These are phyloP conservation scores for Graphilbum fragrans DNA, from an alignment of 2,329 filamentous ascomycete genomes.

Conservation along the genomic window DNA sequence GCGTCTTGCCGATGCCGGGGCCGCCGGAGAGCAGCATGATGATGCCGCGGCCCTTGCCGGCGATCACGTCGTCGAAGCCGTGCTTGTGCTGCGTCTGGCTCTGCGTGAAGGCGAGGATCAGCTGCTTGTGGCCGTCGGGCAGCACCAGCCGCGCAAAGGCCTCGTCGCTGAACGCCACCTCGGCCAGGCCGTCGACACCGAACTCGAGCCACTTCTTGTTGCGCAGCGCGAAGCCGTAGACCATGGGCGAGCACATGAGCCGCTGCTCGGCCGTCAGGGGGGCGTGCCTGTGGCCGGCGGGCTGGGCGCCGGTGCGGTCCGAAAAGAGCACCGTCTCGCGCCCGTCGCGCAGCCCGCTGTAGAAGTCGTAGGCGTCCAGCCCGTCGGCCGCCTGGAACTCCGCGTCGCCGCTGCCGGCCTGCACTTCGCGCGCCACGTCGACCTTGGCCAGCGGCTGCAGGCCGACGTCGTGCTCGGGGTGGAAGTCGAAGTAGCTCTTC, in stretches of 20 bases:
- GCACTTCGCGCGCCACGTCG: constrained; percentile 1
- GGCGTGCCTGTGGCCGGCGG: too few species aligned
- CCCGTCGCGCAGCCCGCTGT: neutral
- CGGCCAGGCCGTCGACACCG: constrained; percentile 25
- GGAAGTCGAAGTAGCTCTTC: constrained; percentile 13
- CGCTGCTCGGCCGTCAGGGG: constrained; percentile 15
- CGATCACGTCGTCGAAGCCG: constrained; percentile 12
- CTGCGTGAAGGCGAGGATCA: constrained; percentile 18
- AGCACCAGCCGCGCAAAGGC: constrained; percentile 26
- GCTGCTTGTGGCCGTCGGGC: constrained; percentile 14
- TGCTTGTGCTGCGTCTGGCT: constrained; percentile 16
- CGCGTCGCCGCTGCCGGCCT: constrained; percentile 4
- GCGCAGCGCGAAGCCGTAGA: constrained; percentile 31
- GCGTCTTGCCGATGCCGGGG: constrained; percentile 37
- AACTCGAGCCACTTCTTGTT: constrained; percentile 32
- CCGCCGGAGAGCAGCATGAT: constrained; percentile 36
- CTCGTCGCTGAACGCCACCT: constrained; percentile 30
- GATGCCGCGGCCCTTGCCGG: constrained; percentile 10
- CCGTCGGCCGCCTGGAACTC: too few species aligned
- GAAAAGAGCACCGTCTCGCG: neutral
- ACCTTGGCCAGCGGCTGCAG: constrained; percentile 4
- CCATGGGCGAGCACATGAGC: constrained; percentile 14
- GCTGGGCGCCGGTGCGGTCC: neutral
- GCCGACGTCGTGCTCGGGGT: constrained; percentile 5
- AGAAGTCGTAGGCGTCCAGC: neutral